phyloP scores from a whole-genome alignment of 1,139 yeast genomes.

The Candida gigantensis region DNA sequence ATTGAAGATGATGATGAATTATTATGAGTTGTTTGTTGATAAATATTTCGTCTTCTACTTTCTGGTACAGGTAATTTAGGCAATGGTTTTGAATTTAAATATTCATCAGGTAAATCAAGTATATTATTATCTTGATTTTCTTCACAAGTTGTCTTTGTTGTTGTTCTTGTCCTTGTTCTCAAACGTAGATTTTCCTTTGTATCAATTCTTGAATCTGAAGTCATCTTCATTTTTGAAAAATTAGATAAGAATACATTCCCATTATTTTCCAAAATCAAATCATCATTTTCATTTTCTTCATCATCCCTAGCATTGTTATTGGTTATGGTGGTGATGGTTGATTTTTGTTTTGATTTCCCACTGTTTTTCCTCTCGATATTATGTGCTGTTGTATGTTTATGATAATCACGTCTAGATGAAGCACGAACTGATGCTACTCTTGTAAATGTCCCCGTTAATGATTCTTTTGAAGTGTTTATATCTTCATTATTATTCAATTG shows the following conservation, averaged over 20 bases:
- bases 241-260: conserved; percentile 23
- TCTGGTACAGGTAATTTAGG: conserved; percentile 16
- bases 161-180: not conserved
- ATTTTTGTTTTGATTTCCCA: conserved; percentile 8
- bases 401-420: conserved; percentile 37
- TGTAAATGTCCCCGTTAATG: conserved; percentile 15
- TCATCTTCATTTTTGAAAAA: conserved; percentile 9
- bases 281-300: conserved; percentile 1
- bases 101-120: conserved; percentile 39
- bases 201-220: too few species aligned
- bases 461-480: conserved; percentile 7
- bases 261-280: conserved; percentile 20
- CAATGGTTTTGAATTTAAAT: conserved; percentile 22
- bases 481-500: too few species aligned
- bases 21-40: conserved; percentile 4
- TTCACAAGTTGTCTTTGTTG: conserved; percentile 1
- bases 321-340: not conserved
- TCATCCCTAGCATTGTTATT: not conserved
- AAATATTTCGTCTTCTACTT: conserved; percentile 4
- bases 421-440: conserved; percentile 43
- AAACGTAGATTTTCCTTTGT: conserved; percentile 6
- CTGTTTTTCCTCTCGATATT: conserved; percentile 19
- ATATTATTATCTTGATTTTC: conserved; percentile 21
- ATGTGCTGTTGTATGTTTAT: conserved; percentile 36
- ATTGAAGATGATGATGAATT: conserved; percentile 18